Evolutionary conservation across 2,329 filamentous ascomycete genomes (phyloP), one percentile per base, ranked within the genome.

Genomic region (Hypoxylon sp.): DNA sequence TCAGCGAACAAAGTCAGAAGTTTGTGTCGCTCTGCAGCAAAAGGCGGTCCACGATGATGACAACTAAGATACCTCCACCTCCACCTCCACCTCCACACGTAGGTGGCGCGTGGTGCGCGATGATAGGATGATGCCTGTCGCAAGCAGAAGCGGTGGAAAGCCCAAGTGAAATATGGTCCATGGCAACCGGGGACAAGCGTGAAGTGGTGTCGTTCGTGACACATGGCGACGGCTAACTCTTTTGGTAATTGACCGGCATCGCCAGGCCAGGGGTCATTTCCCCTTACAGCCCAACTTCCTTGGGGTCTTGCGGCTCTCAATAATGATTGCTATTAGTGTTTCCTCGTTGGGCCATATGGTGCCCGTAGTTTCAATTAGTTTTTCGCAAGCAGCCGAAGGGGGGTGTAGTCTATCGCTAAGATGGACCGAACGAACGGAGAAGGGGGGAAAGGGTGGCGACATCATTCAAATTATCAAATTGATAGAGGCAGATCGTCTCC

Each of bases 401-500:
- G 37, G n/a, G 11, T 13, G 32, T 15, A 15, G 15, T 34, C 13
- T 34, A 34, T 34, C 15, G 32, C 32, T 34, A 13, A 34, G 32
- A 34, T 34, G 32, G 10, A 22, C 22, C 6, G 53, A 37, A 32
- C 26, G 34, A 37, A 19, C 17, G 24, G 15, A 15, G 44, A 39
- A 10, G 24, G 20, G 34, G n/a, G 10, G 48, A 41, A 15, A 4
- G 17, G 41, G 50, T 30, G 41, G 52, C 22, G 43, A 60, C 54
- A 52, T 46, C 56, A 48, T 46, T 56, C 53, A 56, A 65, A 65
- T 65, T 46, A 26, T 26, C 7, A 26, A 26, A 26, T 26, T 26
- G 24, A 26, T 26, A 26, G 20, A 19, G 43, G 62, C 44, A 65
- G 65, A 65, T 67, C 61, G 62, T 64, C 64, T 67, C 64, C 64